phyloP scores from a whole-genome alignment of 805 yeast species.

The Monosporozyma siamensis region DNA sequence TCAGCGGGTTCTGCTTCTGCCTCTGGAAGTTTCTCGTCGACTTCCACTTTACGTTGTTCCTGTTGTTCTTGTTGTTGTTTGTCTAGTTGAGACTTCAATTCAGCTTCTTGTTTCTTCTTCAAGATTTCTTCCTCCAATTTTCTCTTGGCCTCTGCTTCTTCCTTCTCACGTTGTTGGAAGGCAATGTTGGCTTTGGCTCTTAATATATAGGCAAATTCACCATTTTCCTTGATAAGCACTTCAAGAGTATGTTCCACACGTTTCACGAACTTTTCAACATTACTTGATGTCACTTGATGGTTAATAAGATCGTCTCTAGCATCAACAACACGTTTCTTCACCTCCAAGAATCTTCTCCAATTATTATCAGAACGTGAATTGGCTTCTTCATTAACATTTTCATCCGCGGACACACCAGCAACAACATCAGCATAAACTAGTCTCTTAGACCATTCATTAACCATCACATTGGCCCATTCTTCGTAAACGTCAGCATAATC shows the following conservation, averaged over 20 bases:
- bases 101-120: conserved; percentile 4
- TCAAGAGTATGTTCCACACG: conserved; percentile 35
- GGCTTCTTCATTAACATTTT: conserved; percentile 24
- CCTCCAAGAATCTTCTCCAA: conserved; percentile 52
- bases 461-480: conserved; percentile 61
- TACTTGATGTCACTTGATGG: conserved; percentile 7
- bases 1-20: neutral
- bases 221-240: conserved; percentile 48
- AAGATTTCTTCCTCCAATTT: conserved; percentile 15
- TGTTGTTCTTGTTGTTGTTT: conserved; percentile 1
- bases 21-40: neutral
- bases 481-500: conserved; percentile 57
- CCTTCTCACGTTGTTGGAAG: conserved; percentile 45
- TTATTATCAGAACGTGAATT: conserved; percentile 35
- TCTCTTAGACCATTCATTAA: conserved; percentile 54
- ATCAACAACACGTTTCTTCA: conserved; percentile 46
- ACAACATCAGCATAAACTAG: conserved; percentile 36
- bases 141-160: conserved; percentile 21
- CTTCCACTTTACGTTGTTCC: neutral
- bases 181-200: conserved; percentile 51
- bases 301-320: conserved; percentile 45
- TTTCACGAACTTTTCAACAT: conserved; percentile 24
- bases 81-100: conserved; percentile 1
- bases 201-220: conserved; percentile 46
- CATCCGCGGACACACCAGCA: conserved; percentile 16